These are phyloP conservation scores for Delitschia confertaspora DNA, from an alignment of 495 filamentous ascomycete genomes.

Conservation along the genomic window DNA sequence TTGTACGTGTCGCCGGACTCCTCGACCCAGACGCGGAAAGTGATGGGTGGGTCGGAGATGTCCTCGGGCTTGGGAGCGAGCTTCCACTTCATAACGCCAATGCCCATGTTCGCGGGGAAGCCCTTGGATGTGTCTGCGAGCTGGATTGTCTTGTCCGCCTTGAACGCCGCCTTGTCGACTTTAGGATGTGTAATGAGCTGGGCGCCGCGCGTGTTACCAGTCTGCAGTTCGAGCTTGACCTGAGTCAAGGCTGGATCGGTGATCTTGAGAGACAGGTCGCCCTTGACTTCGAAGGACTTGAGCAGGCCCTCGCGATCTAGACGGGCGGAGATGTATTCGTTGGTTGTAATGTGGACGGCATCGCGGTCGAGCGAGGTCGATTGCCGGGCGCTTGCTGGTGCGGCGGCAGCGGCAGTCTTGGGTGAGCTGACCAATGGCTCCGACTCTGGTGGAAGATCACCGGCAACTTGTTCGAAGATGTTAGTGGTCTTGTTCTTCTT, in stretches of 20 bases:
- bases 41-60: constrained; percentile 67
- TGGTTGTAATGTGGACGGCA: constrained; percentile 75
- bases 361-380: constrained; percentile 57
- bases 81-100: constrained; percentile 84
- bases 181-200: constrained; percentile 93
- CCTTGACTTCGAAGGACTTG: constrained; percentile 77
- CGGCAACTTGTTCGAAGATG: constrained; percentile 92
- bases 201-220: constrained; percentile 64
- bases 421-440: constrained; percentile 68
- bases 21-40: constrained; percentile 91
- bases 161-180: constrained; percentile 80
- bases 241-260: constrained; percentile 79
- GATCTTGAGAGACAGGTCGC: constrained; percentile 82
- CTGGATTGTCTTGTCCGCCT: constrained; percentile 67
- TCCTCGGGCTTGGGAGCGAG: constrained; percentile 64
- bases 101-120: constrained; percentile 84
- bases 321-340: constrained; percentile 78
- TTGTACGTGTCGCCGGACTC: constrained; percentile 66
- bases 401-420: constrained; percentile 40
- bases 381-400: constrained; percentile 32
- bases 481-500: constrained; percentile 95
- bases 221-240: constrained; percentile 69
- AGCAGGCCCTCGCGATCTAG: constrained; percentile 76
- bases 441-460: constrained; percentile 71
- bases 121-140: constrained; percentile 73